Conservation (phyloP, 2,329 filamentous ascomycete genomes). For the Botrytis cinerea region DNA sequence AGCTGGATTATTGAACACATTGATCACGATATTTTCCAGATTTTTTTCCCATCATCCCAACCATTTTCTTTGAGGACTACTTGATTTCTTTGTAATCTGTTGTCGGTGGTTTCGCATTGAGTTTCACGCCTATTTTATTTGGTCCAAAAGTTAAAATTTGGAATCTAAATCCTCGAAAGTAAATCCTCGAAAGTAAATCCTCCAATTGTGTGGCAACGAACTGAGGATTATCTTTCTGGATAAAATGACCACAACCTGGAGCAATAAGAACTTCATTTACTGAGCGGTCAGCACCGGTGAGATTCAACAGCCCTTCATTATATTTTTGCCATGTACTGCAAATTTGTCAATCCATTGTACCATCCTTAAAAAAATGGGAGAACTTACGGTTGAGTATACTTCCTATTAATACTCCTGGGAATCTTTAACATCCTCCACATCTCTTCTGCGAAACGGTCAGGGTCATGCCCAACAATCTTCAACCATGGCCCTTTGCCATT, state of each 20-base stretch:
- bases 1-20: neutral
- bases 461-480: neutral
- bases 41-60: neutral
- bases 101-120: neutral
- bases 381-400: neutral
- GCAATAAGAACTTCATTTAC: neutral
- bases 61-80: neutral
- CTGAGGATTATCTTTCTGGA: neutral
- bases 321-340: neutral
- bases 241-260: neutral
- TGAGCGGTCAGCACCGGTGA: neutral
- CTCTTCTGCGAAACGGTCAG: neutral
- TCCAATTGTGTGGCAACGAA: neutral
- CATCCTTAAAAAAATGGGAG: neutral
- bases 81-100: neutral
- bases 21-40: neutral
- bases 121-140: rapidly evolving
- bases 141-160: rapidly evolving
- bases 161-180: neutral
- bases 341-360: neutral
- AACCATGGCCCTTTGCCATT: neutral
- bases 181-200: neutral
- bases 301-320: neutral
- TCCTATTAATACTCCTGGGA: neutral
- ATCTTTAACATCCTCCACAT: neutral